Base-by-base conservation (phyloP, 2,329 filamentous ascomycete genomes). In the Fusarium stilboides region DNA sequence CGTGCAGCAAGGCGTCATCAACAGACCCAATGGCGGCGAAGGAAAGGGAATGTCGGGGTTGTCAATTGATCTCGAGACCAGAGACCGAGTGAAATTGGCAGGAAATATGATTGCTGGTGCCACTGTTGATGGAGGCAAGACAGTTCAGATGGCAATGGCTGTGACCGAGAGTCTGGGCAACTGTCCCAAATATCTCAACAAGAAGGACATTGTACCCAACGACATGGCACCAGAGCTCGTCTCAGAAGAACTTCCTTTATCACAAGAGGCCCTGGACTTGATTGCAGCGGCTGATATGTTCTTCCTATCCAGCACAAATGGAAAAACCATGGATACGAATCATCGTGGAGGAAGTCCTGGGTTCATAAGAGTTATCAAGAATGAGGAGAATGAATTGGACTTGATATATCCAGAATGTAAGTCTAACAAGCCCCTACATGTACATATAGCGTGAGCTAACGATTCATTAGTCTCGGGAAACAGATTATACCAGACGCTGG, bases 121-220 rank as follows among this genome's bases (percentile, higher is more conserved):
- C 4, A 77, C 91, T 5, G 79, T 81, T 5, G 69, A 65, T 8
- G 74, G 64, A 14, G 76, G 74, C 5, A 74, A 81, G n/a, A 67
- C 80, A 7, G 72, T 85, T 43, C 84, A 87, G 77, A 80, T 95
- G 36, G 89, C 91, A 15, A 82, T 94, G 44, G 86, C 86, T 40
- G 88, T 97, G 57, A 86, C 91, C 33, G 90, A 92, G 77, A 92
- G 89, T 69, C 74, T 97, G 81, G 90, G 92, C 0, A 97, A 96
- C 72, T 97, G 93, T 73, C 93, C 94, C 3, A 97, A 97, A 78
- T 97, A 97, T 73, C 77, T 97, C 34, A 96, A 95, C 78, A 88
- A 88, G 73, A 94, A 92, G 76, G 81, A 82, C 3, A 88, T 97
- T 39, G 75, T 79, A 3, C 84, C 86, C 7, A 66, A 71, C 28